These are phyloP conservation scores for Anthracocystis panici-leucophaei DNA, from an alignment of 1,284 basidiomycete genomes.

Conservation along the genomic window DNA sequence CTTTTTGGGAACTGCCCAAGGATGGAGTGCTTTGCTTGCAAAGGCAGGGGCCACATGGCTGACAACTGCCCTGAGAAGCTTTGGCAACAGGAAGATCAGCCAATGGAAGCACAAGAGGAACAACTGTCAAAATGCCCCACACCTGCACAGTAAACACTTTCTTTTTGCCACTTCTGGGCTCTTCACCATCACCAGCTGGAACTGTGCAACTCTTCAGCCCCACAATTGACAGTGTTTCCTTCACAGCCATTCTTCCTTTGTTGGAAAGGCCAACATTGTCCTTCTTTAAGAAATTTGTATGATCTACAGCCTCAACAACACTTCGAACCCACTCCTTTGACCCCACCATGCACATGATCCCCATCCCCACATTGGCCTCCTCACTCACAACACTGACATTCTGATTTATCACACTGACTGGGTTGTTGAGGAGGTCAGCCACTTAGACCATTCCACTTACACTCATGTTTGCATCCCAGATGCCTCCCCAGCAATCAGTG, in stretches of 20 bases:
- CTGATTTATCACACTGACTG: too few species aligned
- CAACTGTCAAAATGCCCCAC: too few species aligned
- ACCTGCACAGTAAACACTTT: too few species aligned
- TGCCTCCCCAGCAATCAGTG: constrained; percentile 1
- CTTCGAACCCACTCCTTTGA: background rate
- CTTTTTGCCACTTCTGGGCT: too few species aligned
- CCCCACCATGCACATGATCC: too few species aligned
- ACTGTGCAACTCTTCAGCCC: too few species aligned
- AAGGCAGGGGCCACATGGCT: constrained; percentile 1
- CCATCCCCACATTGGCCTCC: too few species aligned
- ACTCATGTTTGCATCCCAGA: constrained; percentile 2
- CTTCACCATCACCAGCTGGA: too few species aligned
- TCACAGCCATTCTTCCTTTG: background rate
- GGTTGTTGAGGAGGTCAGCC: too few species aligned
- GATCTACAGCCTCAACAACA: constrained; percentile 4
- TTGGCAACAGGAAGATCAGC: too few species aligned
- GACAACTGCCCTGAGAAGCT: constrained; percentile 2
- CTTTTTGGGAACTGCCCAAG: background rate
- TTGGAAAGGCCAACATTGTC: constrained; percentile 11
- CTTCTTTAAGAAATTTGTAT: background rate
- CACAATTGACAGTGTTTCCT: background rate
- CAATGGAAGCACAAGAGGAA: too few species aligned
- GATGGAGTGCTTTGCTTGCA: constrained; percentile 8
- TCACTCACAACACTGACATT: too few species aligned
- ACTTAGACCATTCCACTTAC: background rate